These are phyloP conservation scores for Bacterosira constricta DNA, from an alignment of 108 stramenopile species.

Conservation along the genomic window DNA sequence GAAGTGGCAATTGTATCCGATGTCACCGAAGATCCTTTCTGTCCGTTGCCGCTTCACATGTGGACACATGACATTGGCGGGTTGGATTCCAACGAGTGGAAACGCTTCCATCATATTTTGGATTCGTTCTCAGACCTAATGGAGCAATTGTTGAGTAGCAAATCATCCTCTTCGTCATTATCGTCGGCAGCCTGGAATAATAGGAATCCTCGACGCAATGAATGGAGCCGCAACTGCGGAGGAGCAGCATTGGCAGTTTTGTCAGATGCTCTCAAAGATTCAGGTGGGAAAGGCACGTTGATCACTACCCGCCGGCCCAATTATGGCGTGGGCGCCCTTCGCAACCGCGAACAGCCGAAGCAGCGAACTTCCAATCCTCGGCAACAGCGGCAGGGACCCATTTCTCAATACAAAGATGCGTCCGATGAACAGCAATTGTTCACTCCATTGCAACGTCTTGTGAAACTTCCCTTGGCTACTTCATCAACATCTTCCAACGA, in stretches of 20 bases:
- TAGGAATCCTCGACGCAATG: neutral
- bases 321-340: constrained; percentile 68
- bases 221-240: constrained; percentile 48
- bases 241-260: constrained; percentile 83
- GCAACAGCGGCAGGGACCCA: constrained; percentile 12
- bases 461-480: constrained; percentile 22
- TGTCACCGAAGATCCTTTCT: constrained; percentile 75
- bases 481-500: neutral
- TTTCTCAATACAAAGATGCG: constrained; percentile 19
- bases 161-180: neutral
- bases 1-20: constrained; percentile 73
- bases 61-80: constrained; percentile 63
- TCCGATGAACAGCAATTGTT: constrained; percentile 46
- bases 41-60: constrained; percentile 62
- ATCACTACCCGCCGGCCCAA: constrained; percentile 75
- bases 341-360: constrained; percentile 52
- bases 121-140: constrained; percentile 42
- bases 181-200: neutral
- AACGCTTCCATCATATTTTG: constrained; percentile 39
- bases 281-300: constrained; percentile 78
- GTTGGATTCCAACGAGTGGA: constrained; percentile 29
- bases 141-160: constrained; percentile 36
- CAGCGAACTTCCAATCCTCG: neutral
- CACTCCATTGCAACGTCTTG: constrained; percentile 57
- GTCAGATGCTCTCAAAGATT: constrained; percentile 64